Conservation (phyloP, 495 filamentous ascomycete species). For the Cercophora newfieldiana region DNA sequence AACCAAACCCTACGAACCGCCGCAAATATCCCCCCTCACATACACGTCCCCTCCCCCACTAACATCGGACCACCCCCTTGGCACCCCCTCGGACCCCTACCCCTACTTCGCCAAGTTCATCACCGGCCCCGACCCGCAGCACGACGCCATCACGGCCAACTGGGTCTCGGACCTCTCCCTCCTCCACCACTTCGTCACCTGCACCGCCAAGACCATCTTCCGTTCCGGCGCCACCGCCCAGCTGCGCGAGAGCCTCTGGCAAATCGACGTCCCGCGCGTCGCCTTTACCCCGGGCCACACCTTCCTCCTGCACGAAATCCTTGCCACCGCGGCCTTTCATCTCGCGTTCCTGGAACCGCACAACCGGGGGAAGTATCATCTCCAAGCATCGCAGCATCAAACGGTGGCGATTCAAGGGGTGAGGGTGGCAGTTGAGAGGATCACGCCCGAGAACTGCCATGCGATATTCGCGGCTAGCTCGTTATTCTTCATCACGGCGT, state of each 20-base stretch:
- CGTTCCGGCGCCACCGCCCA: background rate
- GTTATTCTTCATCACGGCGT: slow-evolving; percentile 27
- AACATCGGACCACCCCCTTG: background rate
- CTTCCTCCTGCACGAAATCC: slow-evolving; percentile 33
- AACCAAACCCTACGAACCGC: background rate
- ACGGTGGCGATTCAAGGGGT: slow-evolving; percentile 28
- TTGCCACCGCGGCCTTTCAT: slow-evolving; percentile 31
- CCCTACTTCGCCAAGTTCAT: slow-evolving; percentile 28
- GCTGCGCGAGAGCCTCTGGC: slow-evolving; percentile 19
- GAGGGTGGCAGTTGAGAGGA: slow-evolving; percentile 21
- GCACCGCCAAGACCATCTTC: slow-evolving; percentile 21
- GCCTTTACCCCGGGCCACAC: slow-evolving; percentile 22
- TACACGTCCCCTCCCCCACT: background rate
- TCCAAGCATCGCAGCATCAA: slow-evolving; percentile 30
- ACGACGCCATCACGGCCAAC: slow-evolving; percentile 2
- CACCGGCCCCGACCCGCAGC: slow-evolving; percentile 10
- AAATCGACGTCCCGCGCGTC: slow-evolving; percentile 23
- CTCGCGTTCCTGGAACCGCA: slow-evolving; percentile 26
- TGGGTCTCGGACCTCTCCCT: slow-evolving; percentile 34
- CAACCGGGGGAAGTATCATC: slow-evolving; percentile 12
- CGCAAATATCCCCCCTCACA: background rate
- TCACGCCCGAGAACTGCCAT: slow-evolving; percentile 33
- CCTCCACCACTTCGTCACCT: slow-evolving; percentile 29
- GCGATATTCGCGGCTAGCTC: slow-evolving; percentile 29
- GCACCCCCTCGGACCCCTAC: slow-evolving; percentile 22